Conservation (phyloP, 108 stramenopile species). For the Skeletonema tropicum region DNA sequence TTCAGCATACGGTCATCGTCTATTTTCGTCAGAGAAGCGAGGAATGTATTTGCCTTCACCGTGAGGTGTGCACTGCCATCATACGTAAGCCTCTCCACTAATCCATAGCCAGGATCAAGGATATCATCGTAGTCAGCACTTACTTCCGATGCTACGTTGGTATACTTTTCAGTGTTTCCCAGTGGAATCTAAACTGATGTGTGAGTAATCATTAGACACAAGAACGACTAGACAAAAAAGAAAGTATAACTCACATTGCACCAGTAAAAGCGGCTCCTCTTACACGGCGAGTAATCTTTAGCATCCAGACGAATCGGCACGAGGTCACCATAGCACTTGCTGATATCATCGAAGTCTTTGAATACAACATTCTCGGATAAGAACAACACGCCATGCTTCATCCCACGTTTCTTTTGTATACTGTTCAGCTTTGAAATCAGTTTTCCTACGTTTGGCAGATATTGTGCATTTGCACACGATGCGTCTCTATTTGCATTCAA, state of each 20-base stretch:
- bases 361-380: slow-evolving; percentile 47
- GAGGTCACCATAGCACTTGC: slow-evolving; percentile 17
- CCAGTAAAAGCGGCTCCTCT: slow-evolving; percentile 44
- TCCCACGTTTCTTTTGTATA: slow-evolving; percentile 14
- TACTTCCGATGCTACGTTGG: slow-evolving; percentile 13
- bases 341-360: slow-evolving; percentile 19
- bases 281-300: slow-evolving; percentile 24
- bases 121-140: slow-evolving; percentile 3
- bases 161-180: slow-evolving; percentile 2
- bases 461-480: slow-evolving; percentile 28
- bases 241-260: slow-evolving; percentile 5
- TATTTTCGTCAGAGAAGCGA: slow-evolving; percentile 29
- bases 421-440: slow-evolving; percentile 23
- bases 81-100: slow-evolving; percentile 2
- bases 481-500: slow-evolving; percentile 17
- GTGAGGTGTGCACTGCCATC: background rate
- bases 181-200: slow-evolving; percentile 6
- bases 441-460: slow-evolving; percentile 26
- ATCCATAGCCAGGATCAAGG: slow-evolving; percentile 23
- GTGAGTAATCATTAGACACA: too few species aligned
- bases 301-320: slow-evolving; percentile 31
- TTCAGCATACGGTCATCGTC: slow-evolving; percentile 28
- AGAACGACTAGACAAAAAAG: too few species aligned
- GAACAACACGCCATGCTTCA: slow-evolving; percentile 24
- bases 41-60: slow-evolving; percentile 35